A percentile compares a stretch with the other conserved stretches of the same genome.
These are phyloP conservation scores for Cruciata laevipes DNA, from an alignment of 257 asterid genomes.

Conservation along the genomic window DNA sequence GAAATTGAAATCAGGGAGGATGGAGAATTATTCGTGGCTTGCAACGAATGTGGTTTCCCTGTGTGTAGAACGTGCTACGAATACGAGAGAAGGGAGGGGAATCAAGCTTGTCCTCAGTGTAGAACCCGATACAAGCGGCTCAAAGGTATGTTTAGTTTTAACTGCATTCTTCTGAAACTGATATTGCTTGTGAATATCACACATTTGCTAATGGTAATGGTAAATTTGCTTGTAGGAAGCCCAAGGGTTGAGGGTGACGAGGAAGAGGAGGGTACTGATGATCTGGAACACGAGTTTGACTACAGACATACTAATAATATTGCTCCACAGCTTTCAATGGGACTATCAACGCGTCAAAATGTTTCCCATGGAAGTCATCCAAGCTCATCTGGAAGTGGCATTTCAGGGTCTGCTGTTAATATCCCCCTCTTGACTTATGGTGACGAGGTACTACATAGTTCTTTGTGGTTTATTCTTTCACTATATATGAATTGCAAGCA, in stretches of 20 bases:
- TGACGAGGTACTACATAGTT: slow-evolving; percentile 56
- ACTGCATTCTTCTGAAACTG: not conserved
- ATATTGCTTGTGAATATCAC: not conserved
- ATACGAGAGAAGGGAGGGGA: slow-evolving; percentile 89
- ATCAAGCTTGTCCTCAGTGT: slow-evolving; percentile 87
- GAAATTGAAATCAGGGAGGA: slow-evolving; percentile 56
- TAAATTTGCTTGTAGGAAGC: slow-evolving; percentile 41
- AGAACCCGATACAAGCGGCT: slow-evolving; percentile 82
- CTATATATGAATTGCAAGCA: not conserved
- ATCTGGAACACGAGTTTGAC: slow-evolving; percentile 76
- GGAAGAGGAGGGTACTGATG: slow-evolving; percentile 84
- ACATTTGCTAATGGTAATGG: slow-evolving; percentile 1
- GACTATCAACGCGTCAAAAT: slow-evolving; percentile 13
- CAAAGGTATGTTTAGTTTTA: slow-evolving; percentile 39
- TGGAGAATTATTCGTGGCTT: slow-evolving; percentile 80
- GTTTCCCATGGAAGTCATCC: slow-evolving; percentile 26
- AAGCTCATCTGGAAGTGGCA: slow-evolving; percentile 33
- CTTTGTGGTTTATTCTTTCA: not conserved
- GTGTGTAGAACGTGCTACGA: slow-evolving; percentile 75
- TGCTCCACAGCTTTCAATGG: slow-evolving; percentile 20
- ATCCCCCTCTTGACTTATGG: slow-evolving; percentile 71
- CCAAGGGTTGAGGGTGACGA: slow-evolving; percentile 95
- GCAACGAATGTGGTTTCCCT: slow-evolving; percentile 97
- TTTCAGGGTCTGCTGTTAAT: slow-evolving; percentile 30
- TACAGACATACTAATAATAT: slow-evolving; percentile 28